phyloP scores from a whole-genome alignment of 1,284 basidiomycete species.

The Fomes fomentarius region DNA sequence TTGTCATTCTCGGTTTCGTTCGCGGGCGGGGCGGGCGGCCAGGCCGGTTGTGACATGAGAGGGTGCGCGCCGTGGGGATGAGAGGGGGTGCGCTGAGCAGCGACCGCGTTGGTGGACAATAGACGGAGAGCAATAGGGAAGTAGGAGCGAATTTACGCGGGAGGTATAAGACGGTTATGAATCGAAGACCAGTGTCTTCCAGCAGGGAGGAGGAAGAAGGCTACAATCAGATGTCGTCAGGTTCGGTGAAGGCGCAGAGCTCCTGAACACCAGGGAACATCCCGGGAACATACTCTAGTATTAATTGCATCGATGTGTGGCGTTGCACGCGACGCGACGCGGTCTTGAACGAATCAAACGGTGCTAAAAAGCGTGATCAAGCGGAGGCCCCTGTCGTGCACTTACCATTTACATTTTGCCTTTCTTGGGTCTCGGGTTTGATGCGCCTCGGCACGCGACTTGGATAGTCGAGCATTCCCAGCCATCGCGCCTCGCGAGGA shows the following conservation, averaged over 20 bases:
- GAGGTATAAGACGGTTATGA: not conserved
- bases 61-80: not conserved
- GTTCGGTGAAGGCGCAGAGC: not conserved
- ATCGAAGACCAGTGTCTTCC: not conserved
- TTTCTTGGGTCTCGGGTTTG: slow-evolving; percentile 5
- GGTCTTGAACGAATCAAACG: slow-evolving; percentile 10
- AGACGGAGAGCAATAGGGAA: not conserved
- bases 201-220: not conserved
- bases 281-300: not conserved
- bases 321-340: slow-evolving; percentile 11
- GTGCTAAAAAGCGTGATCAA: slow-evolving; percentile 13
- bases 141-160: not conserved
- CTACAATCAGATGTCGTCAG: not conserved
- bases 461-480: not conserved
- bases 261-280: too few relatives aligned
- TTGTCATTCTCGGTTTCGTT: slow-evolving; percentile 19
- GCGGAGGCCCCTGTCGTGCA: slow-evolving; percentile 5
- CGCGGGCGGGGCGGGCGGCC: slow-evolving; percentile 23
- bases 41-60: slow-evolving; percentile 4
- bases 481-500: too few relatives aligned
- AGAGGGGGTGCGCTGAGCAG: not conserved
- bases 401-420: slow-evolving; percentile 15
- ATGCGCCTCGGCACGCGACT: slow-evolving; percentile 2
- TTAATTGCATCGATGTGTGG: slow-evolving; percentile 20
- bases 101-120: too few relatives aligned